Evolutionary conservation across 345 rosid species (phyloP).

Genomic region (Lumnitzera racemosa): DNA sequence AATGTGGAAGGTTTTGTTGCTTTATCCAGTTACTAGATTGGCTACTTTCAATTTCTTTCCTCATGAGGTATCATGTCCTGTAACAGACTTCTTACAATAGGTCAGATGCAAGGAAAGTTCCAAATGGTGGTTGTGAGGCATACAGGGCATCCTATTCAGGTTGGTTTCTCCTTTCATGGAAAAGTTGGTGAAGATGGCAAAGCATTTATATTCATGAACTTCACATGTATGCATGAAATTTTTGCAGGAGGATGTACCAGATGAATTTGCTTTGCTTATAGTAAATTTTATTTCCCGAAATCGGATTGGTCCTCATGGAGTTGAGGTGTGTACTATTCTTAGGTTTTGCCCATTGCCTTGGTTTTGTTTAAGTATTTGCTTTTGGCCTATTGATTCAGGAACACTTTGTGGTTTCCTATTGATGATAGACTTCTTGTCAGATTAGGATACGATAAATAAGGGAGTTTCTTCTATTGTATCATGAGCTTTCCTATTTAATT

Average conservation of each 20-base stretch:
- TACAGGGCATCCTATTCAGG: slow-evolving; percentile 99
- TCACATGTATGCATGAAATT: not conserved
- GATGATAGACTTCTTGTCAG: too few relatives aligned
- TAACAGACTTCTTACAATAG: slow-evolving; percentile 79
- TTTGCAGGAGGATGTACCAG: slow-evolving; percentile 84
- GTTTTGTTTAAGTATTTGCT: not conserved
- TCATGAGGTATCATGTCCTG: slow-evolving; percentile 6
- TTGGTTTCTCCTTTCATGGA: slow-evolving; percentile 5
- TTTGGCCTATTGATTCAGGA: too few relatives aligned
- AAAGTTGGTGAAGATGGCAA: not conserved
- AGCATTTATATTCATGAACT: not conserved
- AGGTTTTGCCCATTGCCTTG: not conserved
- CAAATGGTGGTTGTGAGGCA: slow-evolving; percentile 94
- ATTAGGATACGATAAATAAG: too few relatives aligned
- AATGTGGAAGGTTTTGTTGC: too few relatives aligned
- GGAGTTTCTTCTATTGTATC: too few relatives aligned
- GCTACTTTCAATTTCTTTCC: not conserved
- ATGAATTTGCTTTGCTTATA: slow-evolving; percentile 67
- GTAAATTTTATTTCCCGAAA: slow-evolving; percentile 71
- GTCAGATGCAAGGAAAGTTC: slow-evolving; percentile 99
- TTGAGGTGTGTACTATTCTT: slow-evolving; percentile 48
- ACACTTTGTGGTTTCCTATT: too few relatives aligned
- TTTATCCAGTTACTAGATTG: too few relatives aligned
- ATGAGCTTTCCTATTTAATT: too few relatives aligned
- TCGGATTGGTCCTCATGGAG: slow-evolving; percentile 73